Evolutionary conservation across 1,284 basidiomycete genomes (phyloP).

Genomic region (Leccinum cinnamomeum): DNA sequence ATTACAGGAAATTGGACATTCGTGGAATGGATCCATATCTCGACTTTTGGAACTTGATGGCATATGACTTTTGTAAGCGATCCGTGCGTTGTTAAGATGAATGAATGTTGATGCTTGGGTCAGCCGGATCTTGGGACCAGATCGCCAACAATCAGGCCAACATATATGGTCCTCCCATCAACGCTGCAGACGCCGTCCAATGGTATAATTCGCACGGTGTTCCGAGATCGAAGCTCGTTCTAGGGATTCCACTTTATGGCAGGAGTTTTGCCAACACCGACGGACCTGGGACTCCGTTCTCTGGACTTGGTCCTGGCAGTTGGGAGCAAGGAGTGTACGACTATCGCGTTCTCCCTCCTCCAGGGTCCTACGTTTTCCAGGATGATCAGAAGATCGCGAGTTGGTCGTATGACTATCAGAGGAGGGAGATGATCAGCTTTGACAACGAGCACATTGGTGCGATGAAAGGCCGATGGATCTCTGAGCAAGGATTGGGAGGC

Average conservation of each 20-base stretch:
- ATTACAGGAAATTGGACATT: conserved; percentile 79
- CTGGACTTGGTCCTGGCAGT: conserved; percentile 70
- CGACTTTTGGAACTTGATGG: conserved; percentile 98
- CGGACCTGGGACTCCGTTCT: conserved; percentile 79
- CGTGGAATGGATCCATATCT: conserved; percentile 85
- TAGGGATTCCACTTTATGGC: conserved; percentile 91
- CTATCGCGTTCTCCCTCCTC: conserved; percentile 75
- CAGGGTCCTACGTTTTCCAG: conserved; percentile 59
- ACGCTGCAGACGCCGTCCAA: conserved; percentile 66
- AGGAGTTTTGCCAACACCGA: conserved; percentile 86
- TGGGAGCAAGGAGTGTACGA: conserved; percentile 85
- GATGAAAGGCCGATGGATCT: conserved; percentile 78
- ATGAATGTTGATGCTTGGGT: conserved; percentile 11
- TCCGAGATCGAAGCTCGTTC: conserved; percentile 74
- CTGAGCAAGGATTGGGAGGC: conserved; percentile 66
- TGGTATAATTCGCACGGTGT: conserved; percentile 79
- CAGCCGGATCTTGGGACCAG: conserved; percentile 81
- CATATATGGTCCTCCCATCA: conserved; percentile 68
- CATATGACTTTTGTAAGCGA: conserved; percentile 74
- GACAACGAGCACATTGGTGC: conserved; percentile 69
- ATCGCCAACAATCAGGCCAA: conserved; percentile 88
- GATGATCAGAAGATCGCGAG: conserved; percentile 63
- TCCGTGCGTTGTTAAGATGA: conserved; percentile 8
- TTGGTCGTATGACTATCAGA: conserved; percentile 71
- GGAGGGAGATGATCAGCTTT: conserved; percentile 77